Base-by-base conservation (phyloP, 805 yeast genomes). In the Hanseniaspora taiwanica region DNA sequence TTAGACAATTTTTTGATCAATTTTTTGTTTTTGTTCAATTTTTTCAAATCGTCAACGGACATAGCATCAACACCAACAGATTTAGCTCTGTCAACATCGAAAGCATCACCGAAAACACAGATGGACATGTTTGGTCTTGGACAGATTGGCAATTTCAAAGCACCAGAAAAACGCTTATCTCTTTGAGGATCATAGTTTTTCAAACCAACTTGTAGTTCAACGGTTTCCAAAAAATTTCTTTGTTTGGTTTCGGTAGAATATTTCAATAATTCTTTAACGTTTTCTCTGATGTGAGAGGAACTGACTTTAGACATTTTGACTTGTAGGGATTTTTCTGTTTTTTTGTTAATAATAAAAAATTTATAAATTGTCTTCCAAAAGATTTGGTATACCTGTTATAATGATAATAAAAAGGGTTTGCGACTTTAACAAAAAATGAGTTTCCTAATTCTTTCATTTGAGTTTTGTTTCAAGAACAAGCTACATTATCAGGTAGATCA, bases 111-210 rank as follows among this genome's bases (percentile, higher is more conserved):
- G 63, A 91, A 91, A 68, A 91, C 86, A 76, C 98, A 91, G 76
- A 91, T 72, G 72, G 97, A 83, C 97, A 91, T 85, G 95, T 91
- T 91, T 75, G 99, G 99, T 80, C 99, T 93, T 76, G 98, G 98
- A 56, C 93, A 95, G 66, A 78, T 80, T 66, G 99, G 99, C 62
- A 91, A 78, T 75, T 80, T 91, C 74, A 91, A 80, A 66, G 97
- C 65, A 76, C 99, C 99, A 68, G 97, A 89, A 96, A 91, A 91
- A 86, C 99, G 97, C 87, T 91, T 91, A 75, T 91, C 99, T 84
- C 98, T 87, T 78, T 91, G 98, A 67, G 99, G 97, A 71, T 91
- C 99, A 74, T 91, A 91, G 94, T 91, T 91, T 87, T 91, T 91
- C 62, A 91, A 80, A 72, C 98, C 98, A 65, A 91, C 94, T 77